Conservation (phyloP, 1,139 yeast species). For the Meyerozyma sp. region DNA sequence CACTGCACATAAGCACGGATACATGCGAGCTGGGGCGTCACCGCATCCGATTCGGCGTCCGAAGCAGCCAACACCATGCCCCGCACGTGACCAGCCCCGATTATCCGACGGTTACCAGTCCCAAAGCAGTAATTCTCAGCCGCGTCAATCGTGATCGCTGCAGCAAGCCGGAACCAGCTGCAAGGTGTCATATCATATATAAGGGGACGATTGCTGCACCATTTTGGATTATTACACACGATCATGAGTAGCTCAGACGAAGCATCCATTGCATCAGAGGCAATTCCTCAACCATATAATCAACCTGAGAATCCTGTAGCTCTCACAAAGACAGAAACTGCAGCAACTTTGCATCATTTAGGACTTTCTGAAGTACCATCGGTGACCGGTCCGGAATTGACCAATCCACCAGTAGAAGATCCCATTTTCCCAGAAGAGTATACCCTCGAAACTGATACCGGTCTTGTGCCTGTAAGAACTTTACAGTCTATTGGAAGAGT, state of each 20-base stretch:
- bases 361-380: slow-evolving; percentile 54
- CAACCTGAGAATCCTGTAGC: background rate
- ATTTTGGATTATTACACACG: background rate
- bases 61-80: background rate
- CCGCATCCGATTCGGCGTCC: background rate
- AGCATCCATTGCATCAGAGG: background rate
- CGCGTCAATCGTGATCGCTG: background rate
- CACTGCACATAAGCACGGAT: background rate
- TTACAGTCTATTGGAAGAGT: slow-evolving; percentile 63
- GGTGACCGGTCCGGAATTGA: slow-evolving; percentile 38
- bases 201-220: background rate
- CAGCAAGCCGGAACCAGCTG: background rate
- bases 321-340: slow-evolving; percentile 59
- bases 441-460: slow-evolving; percentile 80
- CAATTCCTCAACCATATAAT: slow-evolving; percentile 19
- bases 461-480: slow-evolving; percentile 75
- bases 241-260: background rate
- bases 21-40: background rate
- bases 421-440: slow-evolving; percentile 91
- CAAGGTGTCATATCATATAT: background rate
- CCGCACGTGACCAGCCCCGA: background rate
- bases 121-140: background rate
- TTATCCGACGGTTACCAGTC: background rate
- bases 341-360: slow-evolving; percentile 54
- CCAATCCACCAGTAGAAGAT: slow-evolving; percentile 55